Evolutionary conservation across 495 filamentous ascomycete species (phyloP), one percentile per base, ranked within the genome.

Genomic region (Talaromyces stipitatus): DNA sequence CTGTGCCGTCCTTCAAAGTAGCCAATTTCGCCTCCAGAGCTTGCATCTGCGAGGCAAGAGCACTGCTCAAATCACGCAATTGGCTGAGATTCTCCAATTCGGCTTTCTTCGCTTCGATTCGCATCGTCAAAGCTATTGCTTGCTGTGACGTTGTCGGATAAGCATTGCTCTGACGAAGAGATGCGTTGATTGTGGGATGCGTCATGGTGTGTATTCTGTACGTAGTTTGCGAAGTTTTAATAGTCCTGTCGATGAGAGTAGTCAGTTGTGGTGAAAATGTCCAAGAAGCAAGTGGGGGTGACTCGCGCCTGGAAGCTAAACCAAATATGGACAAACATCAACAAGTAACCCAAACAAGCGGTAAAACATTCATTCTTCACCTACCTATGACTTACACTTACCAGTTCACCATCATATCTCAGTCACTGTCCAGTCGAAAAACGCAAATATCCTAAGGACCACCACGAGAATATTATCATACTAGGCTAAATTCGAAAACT

Each of bases 31-130:
- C 82, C 65, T 97, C 90, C 38, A 98, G 74, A 56, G 84, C 83
- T 68, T 95, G 84, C 94, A 98, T 96, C 71, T 97, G 91, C 55
- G 80, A 78, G 14, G 94, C 94, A 32, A 97, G 77, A 11, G 85
- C 88, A 16, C 84, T 89, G 64, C 91, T 96, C 60, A 98, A 79
- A 64, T 95, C 91, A 58, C 91, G 85, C 32, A 98, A 73, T 62
- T 96, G 86, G 59, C 84, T 87, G 33, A 97, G 77, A 63, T 87
- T 95, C 60, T 96, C 91, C 12, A 98, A 80, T 68, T 98, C 94
- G 41, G 86, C 86, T 68, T 89, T 91, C 75, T 98, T 98, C 66
- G 95, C 90, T 51, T 88, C 86, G 68, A 98, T 91, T 52, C 95
- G 87, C 26, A 90, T 83, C 27, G 88, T 67, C n/a, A 98, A 78